phyloP scores from a whole-genome alignment of 768 basidiomycete genomes.

The Holtermanniella nyarrowii region DNA sequence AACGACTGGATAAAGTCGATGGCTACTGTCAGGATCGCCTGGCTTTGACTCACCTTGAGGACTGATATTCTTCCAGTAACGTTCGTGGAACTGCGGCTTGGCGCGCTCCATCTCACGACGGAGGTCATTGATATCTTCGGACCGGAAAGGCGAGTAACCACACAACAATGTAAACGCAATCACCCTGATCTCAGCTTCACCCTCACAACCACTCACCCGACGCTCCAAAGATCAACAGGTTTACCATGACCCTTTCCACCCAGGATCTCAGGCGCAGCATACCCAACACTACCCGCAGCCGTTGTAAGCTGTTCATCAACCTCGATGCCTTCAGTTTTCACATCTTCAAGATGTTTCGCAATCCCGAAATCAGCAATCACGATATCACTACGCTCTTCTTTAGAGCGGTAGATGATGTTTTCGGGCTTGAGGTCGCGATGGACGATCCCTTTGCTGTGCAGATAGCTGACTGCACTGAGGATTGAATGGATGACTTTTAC shows the following conservation, averaged over 20 bases:
- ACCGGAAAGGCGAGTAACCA: conserved; percentile 89
- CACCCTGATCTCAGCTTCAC: conserved; percentile 50
- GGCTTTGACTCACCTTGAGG: conserved; percentile 49
- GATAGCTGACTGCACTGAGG: conserved; percentile 60
- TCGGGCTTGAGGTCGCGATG: conserved; percentile 97
- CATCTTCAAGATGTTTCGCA: conserved; percentile 36
- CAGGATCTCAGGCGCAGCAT: conserved; percentile 63
- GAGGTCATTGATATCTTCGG: conserved; percentile 64
- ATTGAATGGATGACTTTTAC: conserved; percentile 62
- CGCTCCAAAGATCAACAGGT: conserved; percentile 87
- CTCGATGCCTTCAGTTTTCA: neutral
- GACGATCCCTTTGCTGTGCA: conserved; percentile 86
- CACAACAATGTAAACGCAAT: conserved; percentile 92
- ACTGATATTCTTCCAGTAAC: conserved; percentile 88
- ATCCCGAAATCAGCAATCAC: conserved; percentile 98
- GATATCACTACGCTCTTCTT: conserved; percentile 63
- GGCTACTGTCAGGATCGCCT: conserved; percentile 45
- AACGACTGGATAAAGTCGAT: conserved; percentile 70
- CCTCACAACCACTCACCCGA: conserved; percentile 53
- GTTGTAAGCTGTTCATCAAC: conserved; percentile 31
- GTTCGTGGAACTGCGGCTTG: conserved; percentile 79
- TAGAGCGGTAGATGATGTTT: conserved; percentile 85
- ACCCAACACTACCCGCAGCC: conserved; percentile 54
- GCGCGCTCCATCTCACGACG: conserved; percentile 75
- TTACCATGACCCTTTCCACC: conserved; percentile 76